Evolutionary conservation across 331 rosid genomes (phyloP).

Genomic region (Dryas integrifolia): DNA sequence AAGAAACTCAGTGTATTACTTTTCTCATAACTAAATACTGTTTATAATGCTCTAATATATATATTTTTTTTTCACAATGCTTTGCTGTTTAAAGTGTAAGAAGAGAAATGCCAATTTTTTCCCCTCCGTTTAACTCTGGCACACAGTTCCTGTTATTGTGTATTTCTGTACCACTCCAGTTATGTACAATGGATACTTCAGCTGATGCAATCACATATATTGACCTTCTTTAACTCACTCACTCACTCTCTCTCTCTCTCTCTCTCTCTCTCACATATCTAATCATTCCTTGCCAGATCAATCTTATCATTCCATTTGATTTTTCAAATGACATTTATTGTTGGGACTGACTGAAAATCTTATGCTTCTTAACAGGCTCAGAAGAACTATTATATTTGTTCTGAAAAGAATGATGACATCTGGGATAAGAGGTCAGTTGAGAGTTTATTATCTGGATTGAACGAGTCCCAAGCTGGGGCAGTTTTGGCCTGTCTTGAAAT

Average conservation of each 20-base stretch:
- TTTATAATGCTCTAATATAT: background rate
- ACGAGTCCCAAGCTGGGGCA: slow-evolving; percentile 51
- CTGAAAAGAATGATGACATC: slow-evolving; percentile 7
- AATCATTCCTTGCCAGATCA: background rate
- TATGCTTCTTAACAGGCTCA: slow-evolving; percentile 21
- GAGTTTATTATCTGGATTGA: slow-evolving; percentile 32
- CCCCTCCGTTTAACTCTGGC: background rate
- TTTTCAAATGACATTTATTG: background rate
- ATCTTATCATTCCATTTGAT: background rate
- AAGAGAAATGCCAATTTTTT: background rate
- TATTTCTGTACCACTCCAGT: background rate
- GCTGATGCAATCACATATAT: background rate
- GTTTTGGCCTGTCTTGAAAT: slow-evolving; percentile 50
- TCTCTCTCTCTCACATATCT: background rate
- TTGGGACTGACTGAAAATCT: slow-evolving; percentile 1
- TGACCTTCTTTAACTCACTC: background rate
- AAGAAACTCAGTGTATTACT: background rate
- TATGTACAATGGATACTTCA: background rate
- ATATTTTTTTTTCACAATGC: background rate
- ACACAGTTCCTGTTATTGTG: background rate
- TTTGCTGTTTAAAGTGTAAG: background rate
- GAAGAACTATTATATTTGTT: slow-evolving; percentile 4
- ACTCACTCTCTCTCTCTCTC: background rate
- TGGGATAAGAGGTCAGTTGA: slow-evolving; percentile 28
- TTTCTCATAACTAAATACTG: background rate